Base-by-base conservation (phyloP, 352 stramenopile genomes). In the Paralagenidium karlingii region DNA sequence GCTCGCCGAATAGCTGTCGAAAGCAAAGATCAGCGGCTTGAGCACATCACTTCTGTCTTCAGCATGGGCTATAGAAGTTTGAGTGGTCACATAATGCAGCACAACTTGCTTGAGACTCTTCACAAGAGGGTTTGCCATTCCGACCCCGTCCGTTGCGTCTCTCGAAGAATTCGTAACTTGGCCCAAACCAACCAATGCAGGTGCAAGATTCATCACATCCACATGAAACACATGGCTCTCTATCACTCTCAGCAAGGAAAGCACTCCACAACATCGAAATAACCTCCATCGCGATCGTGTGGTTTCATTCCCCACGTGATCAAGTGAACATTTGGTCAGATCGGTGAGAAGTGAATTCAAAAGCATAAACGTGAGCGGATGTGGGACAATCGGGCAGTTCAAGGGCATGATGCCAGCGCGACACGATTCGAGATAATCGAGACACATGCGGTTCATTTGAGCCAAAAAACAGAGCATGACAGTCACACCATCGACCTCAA, bases 331-430 rank as follows among this genome's bases (percentile, higher is more conserved):
- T 13, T 28, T 41, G 18, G 68, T 49, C 21, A 90, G 34, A 51
- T 86, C 66, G 8, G 45, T 55, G 29, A 92, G 47, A 40, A 93
- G 53, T 12, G 79, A 89, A 42, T 91, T 87, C 40, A 94, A 55
- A 8, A 94, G 51, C 60, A 94, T 86, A 43, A 94, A 94, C 5
- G 69, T 84, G 28, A 94, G 53, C 9, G 79, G 81, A 33, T 94
- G 79, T 2, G 73, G 77, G 33, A 86, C 69, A 33, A 94, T 58
- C 22, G 66, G 50, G 34, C 55, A 78, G 36, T 53, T 67, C 47
- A 60, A 82, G 2, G 69, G 69, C 8, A 91, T 53, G 26, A 85
- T 47, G 16, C 70, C 68, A 16, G 69, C 68, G 18, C 61, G 59
- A 40, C 74, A 84, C 19, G 70, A 80, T 40, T 76, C 63, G 8